phyloP scores from a whole-genome alignment of 2,329 filamentous ascomycete species.

The Metarhizium sp. region DNA sequence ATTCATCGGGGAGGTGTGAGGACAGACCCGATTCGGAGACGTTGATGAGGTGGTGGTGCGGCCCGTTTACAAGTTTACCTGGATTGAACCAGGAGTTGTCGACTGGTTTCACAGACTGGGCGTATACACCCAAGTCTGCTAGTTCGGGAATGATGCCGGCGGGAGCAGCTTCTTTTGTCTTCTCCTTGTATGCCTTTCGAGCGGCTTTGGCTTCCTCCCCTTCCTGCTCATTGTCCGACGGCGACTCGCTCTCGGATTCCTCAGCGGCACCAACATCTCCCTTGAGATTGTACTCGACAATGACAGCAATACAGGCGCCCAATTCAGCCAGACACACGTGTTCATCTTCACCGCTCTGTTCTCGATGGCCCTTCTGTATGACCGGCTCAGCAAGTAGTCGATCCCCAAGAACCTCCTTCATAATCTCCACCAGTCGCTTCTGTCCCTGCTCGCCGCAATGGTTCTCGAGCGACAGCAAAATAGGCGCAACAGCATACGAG shows the following conservation, averaged over 20 bases:
- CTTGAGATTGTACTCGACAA: constrained; percentile 59
- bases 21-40: constrained; percentile 54
- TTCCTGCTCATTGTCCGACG: constrained; percentile 25
- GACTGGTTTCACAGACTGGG: constrained; percentile 58
- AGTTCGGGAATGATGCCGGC: constrained; percentile 54
- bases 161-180: constrained; percentile 41
- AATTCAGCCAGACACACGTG: constrained; percentile 52
- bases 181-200: constrained; percentile 41
- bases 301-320: constrained; percentile 54
- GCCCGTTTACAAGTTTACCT: constrained; percentile 40
- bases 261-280: constrained; percentile 14
- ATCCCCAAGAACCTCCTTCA: constrained; percentile 53
- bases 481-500: constrained; percentile 40
- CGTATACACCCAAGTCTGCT: constrained; percentile 57
- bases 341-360: constrained; percentile 39
- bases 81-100: constrained; percentile 57
- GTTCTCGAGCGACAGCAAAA: constrained; percentile 59
- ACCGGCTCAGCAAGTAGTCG: constrained; percentile 49
- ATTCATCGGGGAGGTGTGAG: constrained; percentile 36
- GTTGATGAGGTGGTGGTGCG: constrained; percentile 60
- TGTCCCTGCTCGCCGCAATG: constrained; percentile 54
- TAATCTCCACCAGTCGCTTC: constrained; percentile 51
- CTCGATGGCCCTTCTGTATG: constrained; percentile 43
- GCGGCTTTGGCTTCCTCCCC: constrained; percentile 36
- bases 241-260: constrained; percentile 22